Percentiles rank a stretch among this genome's conserved stretches.
phyloP scores from a whole-genome alignment of 352 stramenopile genomes.

The Phytophthora cajani region DNA sequence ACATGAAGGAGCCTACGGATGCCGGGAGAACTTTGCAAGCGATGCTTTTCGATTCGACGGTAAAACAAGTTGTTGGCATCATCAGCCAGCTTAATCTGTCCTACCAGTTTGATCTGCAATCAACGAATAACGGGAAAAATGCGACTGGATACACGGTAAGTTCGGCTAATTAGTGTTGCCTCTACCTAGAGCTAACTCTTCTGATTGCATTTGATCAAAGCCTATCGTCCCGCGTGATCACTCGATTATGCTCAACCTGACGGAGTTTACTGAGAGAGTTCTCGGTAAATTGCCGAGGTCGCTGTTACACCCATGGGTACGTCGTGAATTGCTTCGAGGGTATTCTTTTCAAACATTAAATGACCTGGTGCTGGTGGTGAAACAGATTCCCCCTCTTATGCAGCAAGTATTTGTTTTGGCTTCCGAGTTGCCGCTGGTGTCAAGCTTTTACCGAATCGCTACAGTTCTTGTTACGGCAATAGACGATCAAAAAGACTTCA shows the following conservation, averaged over 20 bases:
- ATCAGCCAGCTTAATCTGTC: slow-evolving; percentile 66
- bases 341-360: slow-evolving; percentile 5
- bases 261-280: slow-evolving; percentile 73
- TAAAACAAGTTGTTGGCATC: slow-evolving; percentile 56
- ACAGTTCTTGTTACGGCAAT: slow-evolving; percentile 44
- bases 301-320: slow-evolving; percentile 57
- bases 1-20: slow-evolving; percentile 28
- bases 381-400: slow-evolving; percentile 48
- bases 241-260: slow-evolving; percentile 83
- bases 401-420: slow-evolving; percentile 39
- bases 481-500: slow-evolving; percentile 38
- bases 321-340: slow-evolving; percentile 15
- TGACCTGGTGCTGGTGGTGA: background rate
- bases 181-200: background rate
- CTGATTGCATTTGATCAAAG: slow-evolving; percentile 34
- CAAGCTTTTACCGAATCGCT: slow-evolving; percentile 68
- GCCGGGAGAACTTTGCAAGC: slow-evolving; percentile 33
- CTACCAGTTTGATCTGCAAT: slow-evolving; percentile 71
- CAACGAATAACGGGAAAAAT: slow-evolving; percentile 42
- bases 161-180: background rate
- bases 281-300: slow-evolving; percentile 39
- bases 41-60: slow-evolving; percentile 57
- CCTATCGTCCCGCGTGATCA: slow-evolving; percentile 74
- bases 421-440: slow-evolving; percentile 52
- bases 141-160: slow-evolving; percentile 65